Conservation (phyloP, 78 protist genomes). For the Pelomyxa schiedti region DNA sequence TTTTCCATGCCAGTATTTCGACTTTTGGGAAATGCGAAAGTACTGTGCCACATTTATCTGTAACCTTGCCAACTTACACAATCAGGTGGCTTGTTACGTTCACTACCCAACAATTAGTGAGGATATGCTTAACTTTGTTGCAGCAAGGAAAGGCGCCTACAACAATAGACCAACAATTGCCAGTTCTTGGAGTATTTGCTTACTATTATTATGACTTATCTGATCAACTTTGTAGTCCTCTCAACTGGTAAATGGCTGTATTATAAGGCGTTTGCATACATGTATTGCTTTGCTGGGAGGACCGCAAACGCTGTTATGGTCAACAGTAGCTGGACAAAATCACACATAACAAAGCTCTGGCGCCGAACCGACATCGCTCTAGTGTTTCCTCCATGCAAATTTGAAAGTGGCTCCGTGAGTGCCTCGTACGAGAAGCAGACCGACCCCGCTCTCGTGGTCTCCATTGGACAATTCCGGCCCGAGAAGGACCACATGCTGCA, state of each 20-base stretch:
- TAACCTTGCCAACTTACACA: too few relatives aligned
- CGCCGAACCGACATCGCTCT: background rate
- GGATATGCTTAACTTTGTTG: slow-evolving; percentile 38
- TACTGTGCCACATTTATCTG: too few relatives aligned
- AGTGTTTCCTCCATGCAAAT: slow-evolving; percentile 72
- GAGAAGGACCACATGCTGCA: slow-evolving; percentile 78
- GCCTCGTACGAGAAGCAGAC: background rate
- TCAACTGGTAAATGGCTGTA: slow-evolving; percentile 37
- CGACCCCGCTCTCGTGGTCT: slow-evolving; percentile 13
- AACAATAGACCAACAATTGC: slow-evolving; percentile 24
- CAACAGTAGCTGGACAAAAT: slow-evolving; percentile 83
- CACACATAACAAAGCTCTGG: slow-evolving; percentile 59
- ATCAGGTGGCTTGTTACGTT: too few relatives aligned
- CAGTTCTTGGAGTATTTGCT: too few relatives aligned
- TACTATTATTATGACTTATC: too few relatives aligned
- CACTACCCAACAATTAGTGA: slow-evolving; percentile 89
- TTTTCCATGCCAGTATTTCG: slow-evolving; percentile 60
- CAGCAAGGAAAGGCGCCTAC: background rate
- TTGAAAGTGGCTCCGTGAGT: background rate
- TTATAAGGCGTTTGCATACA: slow-evolving; percentile 54
- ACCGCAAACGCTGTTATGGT: slow-evolving; percentile 41
- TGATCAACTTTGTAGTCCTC: too few relatives aligned
- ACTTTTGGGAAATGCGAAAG: slow-evolving; percentile 32
- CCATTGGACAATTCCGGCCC: slow-evolving; percentile 83
- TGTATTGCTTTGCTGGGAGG: slow-evolving; percentile 53